These are phyloP conservation scores for Crataegus laevigata DNA, from an alignment of 306 rosid genomes.

Conservation along the genomic window DNA sequence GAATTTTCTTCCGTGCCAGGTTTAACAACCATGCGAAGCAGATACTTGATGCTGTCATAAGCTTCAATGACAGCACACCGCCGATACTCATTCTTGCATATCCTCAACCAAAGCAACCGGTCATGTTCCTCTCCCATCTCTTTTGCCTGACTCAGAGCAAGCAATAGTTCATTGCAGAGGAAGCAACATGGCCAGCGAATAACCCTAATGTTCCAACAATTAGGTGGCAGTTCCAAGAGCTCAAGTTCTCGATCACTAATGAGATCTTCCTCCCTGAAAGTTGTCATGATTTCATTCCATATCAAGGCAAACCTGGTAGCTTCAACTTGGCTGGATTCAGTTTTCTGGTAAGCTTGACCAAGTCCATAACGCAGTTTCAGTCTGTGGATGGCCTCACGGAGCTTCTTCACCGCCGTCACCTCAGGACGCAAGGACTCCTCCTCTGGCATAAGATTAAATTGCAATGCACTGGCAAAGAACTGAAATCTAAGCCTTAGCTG, in stretches of 20 bases:
- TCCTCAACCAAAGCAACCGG: conserved; percentile 51
- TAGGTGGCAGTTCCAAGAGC: conserved; percentile 78
- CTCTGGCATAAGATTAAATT: conserved; percentile 86
- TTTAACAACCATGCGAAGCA: conserved; percentile 42
- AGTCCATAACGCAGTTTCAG: conserved; percentile 76
- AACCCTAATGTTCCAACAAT: conserved; percentile 75
- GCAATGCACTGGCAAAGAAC: conserved; percentile 86
- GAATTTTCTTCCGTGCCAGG: conserved; percentile 42
- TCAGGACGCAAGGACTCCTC: conserved; percentile 25
- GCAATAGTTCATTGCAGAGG: conserved; percentile 75
- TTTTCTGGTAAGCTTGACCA: conserved; percentile 59
- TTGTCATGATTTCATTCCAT: conserved; percentile 84
- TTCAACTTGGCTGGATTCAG: conserved; percentile 78
- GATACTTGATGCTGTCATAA: conserved; percentile 64
- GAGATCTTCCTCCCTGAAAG: conserved; percentile 94
- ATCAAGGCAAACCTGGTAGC: conserved; percentile 82
- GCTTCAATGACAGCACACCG: conserved; percentile 88
- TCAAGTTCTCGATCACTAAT: conserved; percentile 70
- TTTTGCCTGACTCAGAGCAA: conserved; percentile 74
- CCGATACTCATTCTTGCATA: conserved; percentile 84
- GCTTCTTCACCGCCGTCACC: conserved; percentile 53
- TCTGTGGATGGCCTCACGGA: conserved; percentile 72
- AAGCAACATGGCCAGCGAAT: conserved; percentile 89
- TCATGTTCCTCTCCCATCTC: conserved; percentile 55
- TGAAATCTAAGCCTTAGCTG: conserved; percentile 91